Evolutionary conservation across 2,329 filamentous ascomycete species (phyloP), one percentile per base, ranked within the genome.

Genomic region (Xylariaceae sp.): DNA sequence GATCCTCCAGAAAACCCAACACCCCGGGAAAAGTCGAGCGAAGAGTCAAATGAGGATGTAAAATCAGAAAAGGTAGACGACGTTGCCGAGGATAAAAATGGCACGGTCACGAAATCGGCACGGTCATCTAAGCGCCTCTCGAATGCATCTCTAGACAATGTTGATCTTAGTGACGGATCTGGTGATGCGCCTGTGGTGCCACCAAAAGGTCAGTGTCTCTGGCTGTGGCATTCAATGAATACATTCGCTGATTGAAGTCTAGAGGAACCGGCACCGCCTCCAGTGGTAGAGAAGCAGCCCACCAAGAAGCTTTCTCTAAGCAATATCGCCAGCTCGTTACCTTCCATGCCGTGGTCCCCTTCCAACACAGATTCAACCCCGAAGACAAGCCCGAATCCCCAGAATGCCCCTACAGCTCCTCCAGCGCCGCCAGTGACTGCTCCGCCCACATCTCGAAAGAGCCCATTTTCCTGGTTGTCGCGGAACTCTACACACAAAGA

Each of bases 401-500:
- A 67, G 32, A 65, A 69, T 32, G 65, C 69, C 45, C 61, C 69
- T 40, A 56, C 74, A 52, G 70, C 74, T 40, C 71, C 73, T 20
- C 71, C 77, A 44, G 71, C 75, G 19, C 58, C 65, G 10, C 72
- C 74, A 3, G 67, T 71, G 21, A 60, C 59, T 48, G 68, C 59
- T 60, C 72, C 59, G 19, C 75, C 79, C 2, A 75, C 78, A 12
- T 63, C 82, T 57, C 81, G 91, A 68, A 96, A 95, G 72, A 83
- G 90, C 64, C 91, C 89, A n/a, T 96, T 96, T 67, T 85, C 90
- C 40, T 93, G 90, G 87, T 81, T 96, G 40, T 91, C 90, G 29
- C 81, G 91, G 63, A 88, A 81, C 71, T 84, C 85, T 10, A 80
- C 81, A 37, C 77, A 80, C 3, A 81, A 82, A 61, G 80, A 85